Conservation (phyloP, 2,329 filamentous ascomycete genomes). For the Fusarium xyrophilum region DNA sequence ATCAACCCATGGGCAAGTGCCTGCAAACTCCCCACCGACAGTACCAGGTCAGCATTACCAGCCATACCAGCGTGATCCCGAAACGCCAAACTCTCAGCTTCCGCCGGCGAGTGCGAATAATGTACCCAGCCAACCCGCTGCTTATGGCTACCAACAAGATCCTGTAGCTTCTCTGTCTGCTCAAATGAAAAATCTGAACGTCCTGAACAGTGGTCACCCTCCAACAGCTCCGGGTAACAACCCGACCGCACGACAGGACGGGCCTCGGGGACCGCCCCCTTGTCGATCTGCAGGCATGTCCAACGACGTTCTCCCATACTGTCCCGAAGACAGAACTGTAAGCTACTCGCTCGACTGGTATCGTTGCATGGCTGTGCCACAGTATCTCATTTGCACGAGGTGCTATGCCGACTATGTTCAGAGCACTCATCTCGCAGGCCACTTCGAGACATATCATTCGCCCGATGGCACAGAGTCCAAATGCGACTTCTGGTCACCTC, state of each 20-base stretch:
- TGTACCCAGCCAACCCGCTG: not conserved
- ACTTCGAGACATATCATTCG: slow-evolving; percentile 42
- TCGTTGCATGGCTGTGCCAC: slow-evolving; percentile 35
- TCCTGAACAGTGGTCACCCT: not conserved
- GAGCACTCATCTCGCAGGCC: slow-evolving; percentile 37
- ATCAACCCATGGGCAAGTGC: not conserved
- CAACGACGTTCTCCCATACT: slow-evolving; percentile 38
- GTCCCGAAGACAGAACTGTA: slow-evolving; percentile 40
- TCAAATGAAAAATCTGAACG: slow-evolving; percentile 30
- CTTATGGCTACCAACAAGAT: not conserved
- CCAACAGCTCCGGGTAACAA: not conserved
- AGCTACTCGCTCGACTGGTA: slow-evolving; percentile 47
- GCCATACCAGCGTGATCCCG: not conserved
- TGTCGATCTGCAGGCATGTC: slow-evolving; percentile 36
- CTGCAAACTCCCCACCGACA: accelerated
- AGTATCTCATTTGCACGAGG: slow-evolving; percentile 50
- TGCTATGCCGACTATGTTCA: slow-evolving; percentile 51
- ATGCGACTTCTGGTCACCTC: slow-evolving; percentile 43
- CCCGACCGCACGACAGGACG: not conserved
- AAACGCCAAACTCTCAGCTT: not conserved
- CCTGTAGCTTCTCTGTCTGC: slow-evolving; percentile 7
- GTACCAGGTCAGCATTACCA: not conserved
- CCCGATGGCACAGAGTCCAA: slow-evolving; percentile 43
- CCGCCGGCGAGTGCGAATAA: accelerated
- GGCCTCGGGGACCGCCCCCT: slow-evolving; percentile 9